These are phyloP conservation scores for Ustilago bromivora DNA, from an alignment of 1,284 basidiomycete genomes.

Conservation along the genomic window DNA sequence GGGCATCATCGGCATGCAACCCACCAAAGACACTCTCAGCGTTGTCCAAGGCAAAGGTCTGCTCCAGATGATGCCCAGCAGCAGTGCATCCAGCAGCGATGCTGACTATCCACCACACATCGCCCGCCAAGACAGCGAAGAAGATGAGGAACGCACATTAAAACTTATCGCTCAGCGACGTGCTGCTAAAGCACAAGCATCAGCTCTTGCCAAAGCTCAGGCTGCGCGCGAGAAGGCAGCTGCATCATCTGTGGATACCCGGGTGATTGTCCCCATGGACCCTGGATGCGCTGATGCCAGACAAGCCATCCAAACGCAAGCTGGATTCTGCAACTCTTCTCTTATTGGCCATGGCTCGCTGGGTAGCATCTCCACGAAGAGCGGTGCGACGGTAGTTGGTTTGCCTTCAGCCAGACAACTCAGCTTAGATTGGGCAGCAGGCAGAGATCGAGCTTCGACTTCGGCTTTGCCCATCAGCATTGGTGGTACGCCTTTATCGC, in stretches of 20 bases:
- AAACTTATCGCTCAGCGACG: constrained; percentile 61
- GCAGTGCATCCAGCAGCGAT: constrained; percentile 55
- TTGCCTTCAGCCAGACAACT: constrained; percentile 31
- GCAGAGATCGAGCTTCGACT: constrained; percentile 47
- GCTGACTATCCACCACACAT: constrained; percentile 23
- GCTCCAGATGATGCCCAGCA: constrained; percentile 65
- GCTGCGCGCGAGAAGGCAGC: constrained; percentile 21
- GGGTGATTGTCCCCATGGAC: constrained; percentile 17
- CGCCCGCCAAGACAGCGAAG: constrained; percentile 39
- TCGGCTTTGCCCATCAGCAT: constrained; percentile 42
- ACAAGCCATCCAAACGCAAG: constrained; percentile 41
- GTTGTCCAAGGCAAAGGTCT: constrained; percentile 21
- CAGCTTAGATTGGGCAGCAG: constrained; percentile 60
- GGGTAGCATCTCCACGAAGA: constrained; percentile 15
- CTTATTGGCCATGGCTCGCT: not conserved
- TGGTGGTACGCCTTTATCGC: constrained; percentile 40
- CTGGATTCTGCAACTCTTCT: constrained; percentile 9
- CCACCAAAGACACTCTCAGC: constrained; percentile 9
- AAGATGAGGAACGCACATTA: constrained; percentile 67
- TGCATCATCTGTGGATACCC: not conserved
- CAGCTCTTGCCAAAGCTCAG: constrained; percentile 26
- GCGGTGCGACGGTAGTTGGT: constrained; percentile 27
- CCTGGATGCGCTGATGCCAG: constrained; percentile 48
- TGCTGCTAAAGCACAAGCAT: constrained; percentile 49
- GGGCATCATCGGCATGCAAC: constrained; percentile 48